Conservation (phyloP, 75 land plant species). For the Sequoiadendron giganteum region DNA sequence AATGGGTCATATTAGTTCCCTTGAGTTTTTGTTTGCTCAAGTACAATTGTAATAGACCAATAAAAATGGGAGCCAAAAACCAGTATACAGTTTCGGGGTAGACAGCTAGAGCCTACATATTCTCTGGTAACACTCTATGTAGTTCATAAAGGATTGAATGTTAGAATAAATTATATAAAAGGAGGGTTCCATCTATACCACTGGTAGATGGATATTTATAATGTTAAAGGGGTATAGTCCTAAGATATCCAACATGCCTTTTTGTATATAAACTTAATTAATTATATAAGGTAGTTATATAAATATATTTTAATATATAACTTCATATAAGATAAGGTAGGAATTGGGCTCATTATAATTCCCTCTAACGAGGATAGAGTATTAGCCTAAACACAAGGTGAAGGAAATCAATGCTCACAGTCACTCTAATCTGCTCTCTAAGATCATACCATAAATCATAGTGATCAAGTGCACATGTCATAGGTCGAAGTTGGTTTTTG, state of each 20-base stretch:
- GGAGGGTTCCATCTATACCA: background rate
- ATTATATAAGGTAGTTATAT: too few species aligned
- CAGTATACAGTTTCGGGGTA: background rate
- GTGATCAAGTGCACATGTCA: background rate
- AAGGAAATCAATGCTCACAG: background rate
- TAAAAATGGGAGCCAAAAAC: background rate
- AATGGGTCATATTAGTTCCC: too few species aligned
- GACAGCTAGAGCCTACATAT: background rate
- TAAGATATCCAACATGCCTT: too few species aligned
- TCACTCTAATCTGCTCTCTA: background rate
- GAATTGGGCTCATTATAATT: background rate
- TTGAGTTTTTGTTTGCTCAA: too few species aligned
- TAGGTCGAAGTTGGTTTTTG: background rate
- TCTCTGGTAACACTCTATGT: background rate
- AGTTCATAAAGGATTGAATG: background rate
- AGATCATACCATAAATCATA: background rate
- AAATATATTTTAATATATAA: too few species aligned
- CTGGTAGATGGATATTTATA: background rate
- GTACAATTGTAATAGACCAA: background rate
- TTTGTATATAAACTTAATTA: too few species aligned
- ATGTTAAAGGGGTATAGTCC: background rate
- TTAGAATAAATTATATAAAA: background rate
- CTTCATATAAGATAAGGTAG: background rate
- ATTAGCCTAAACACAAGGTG: background rate
- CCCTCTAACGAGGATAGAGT: background rate